Base-by-base conservation (phyloP, 192 early-diverging fungal genomes). In the Phlyctochytrium planicorne region DNA sequence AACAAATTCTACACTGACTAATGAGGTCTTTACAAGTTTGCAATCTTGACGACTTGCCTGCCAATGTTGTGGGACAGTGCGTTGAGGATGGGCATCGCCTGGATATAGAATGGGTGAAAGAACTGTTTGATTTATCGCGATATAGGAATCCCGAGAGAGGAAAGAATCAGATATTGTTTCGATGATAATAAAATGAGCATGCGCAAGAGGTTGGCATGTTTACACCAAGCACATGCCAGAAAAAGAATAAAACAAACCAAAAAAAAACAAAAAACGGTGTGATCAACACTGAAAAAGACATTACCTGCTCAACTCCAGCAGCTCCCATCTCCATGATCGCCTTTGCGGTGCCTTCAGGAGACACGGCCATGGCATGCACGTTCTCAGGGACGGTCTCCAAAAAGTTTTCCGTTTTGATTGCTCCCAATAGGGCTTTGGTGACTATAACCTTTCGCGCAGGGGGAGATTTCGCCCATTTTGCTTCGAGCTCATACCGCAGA, bases 401-500 rank as follows among this genome's bases (percentile, higher is more conserved):
- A 30, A 66, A 56, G 27, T 30, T 66, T 23, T 66, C 47, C 12
- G 65, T 66, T 4, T 32, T 32, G 52, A 66, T 66, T 2, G 65
- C 65, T 17, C 65, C 65, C 50, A 66, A 27, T 2, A 66, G 6
- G 27, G 30, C 27, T 27, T 56, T 53, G 3, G 65, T 56, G 40
- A 66, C 25, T 6, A 24, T 14, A 25, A 57, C 55, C 55, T 57
- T 25, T 27, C 55, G 6, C 14, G 14, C 40, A 20, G 40, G 10
- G 10, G 6, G 10, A 20, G 37, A 64, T 40, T 12, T 30, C 29
- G 17, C 36, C n/a, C 25, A 27, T 14, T 31, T 23, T 2, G 47
- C 14, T 0, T 75, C 74, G 3, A 91, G 76, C 65, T 93, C 91
- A 71, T 90, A 87, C 0, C 91, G 80, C 31, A 91, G 65, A 4